A percentile compares a stretch with the other conserved stretches of the same genome.
phyloP scores from a whole-genome alignment of 805 yeast species.

The Isabelozyma gotoi region DNA sequence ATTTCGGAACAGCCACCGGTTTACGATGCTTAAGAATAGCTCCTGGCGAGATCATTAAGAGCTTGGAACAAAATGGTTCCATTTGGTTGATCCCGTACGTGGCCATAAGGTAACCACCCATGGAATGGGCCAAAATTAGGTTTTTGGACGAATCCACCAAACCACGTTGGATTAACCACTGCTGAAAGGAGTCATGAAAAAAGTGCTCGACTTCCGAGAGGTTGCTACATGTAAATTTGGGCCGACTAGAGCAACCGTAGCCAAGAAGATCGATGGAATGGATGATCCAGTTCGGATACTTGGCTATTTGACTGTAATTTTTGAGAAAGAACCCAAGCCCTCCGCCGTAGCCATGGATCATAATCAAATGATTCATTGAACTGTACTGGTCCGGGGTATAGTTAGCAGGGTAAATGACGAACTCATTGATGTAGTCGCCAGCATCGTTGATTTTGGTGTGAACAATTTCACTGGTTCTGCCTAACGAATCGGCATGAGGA shows the following conservation, averaged over 20 bases:
- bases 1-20: conserved; percentile 58
- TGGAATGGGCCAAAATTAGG: conserved; percentile 77
- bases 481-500: conserved; percentile 30
- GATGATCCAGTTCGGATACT: conserved; percentile 57
- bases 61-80: conserved; percentile 61
- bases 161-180: conserved; percentile 58
- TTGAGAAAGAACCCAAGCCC: conserved; percentile 46
- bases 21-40: conserved; percentile 60
- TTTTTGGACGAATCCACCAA: conserved; percentile 39
- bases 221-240: conserved; percentile 44
- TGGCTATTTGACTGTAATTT: conserved; percentile 28
- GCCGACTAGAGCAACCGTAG: conserved; percentile 86
- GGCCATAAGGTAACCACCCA: conserved; percentile 85
- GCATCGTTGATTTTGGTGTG: conserved; percentile 24
- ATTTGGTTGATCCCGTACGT: conserved; percentile 57
- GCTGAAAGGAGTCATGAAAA: conserved; percentile 63
- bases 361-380: conserved; percentile 36
- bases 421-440: conserved; percentile 38
- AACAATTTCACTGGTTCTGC: conserved; percentile 29
- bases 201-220: conserved; percentile 55
- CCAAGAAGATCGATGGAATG: conserved; percentile 90
- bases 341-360: conserved; percentile 47
- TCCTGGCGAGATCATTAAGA: conserved; percentile 88
- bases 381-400: conserved; percentile 13
- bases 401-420: conserved; percentile 35